Evolutionary conservation across 2,329 filamentous ascomycete species (phyloP).

Genomic region (Magnaporthiopsis rhizophila): DNA sequence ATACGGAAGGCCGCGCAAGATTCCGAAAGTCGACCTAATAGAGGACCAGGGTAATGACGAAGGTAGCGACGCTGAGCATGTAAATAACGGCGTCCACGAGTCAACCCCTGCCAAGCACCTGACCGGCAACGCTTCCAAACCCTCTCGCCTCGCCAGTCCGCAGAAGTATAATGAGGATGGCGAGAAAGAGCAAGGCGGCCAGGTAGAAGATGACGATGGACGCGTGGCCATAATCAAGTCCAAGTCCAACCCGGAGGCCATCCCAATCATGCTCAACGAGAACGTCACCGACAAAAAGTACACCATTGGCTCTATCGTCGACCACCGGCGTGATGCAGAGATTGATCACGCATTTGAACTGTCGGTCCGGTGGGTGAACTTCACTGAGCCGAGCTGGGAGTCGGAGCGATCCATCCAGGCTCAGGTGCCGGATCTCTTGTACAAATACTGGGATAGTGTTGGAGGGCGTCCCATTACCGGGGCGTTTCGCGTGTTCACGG

Average conservation of each 20-base stretch:
- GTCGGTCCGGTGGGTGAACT: neutral
- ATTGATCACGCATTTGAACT: constrained; percentile 5
- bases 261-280: constrained; percentile 1
- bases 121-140: neutral
- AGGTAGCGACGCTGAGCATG: neutral
- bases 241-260: neutral
- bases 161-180: neutral
- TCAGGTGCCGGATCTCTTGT: neutral
- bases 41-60: neutral
- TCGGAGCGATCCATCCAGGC: constrained; percentile 7
- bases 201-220: neutral
- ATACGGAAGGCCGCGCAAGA: neutral
- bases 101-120: neutral
- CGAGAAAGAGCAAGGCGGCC: neutral
- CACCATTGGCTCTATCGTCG: constrained; percentile 1
- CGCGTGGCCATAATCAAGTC: neutral
- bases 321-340: neutral
- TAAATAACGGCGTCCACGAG: neutral
- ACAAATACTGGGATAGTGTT: constrained; percentile 2
- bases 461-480: constrained; percentile 2
- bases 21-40: neutral
- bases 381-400: constrained; percentile 1
- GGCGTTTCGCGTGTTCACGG: neutral
- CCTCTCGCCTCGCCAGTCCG: neutral
- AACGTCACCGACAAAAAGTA: constrained; percentile 4